Evolutionary conservation across 1,284 basidiomycete species (phyloP), one percentile per base, ranked within the genome.

Genomic region (Moniliophthora roreri): DNA sequence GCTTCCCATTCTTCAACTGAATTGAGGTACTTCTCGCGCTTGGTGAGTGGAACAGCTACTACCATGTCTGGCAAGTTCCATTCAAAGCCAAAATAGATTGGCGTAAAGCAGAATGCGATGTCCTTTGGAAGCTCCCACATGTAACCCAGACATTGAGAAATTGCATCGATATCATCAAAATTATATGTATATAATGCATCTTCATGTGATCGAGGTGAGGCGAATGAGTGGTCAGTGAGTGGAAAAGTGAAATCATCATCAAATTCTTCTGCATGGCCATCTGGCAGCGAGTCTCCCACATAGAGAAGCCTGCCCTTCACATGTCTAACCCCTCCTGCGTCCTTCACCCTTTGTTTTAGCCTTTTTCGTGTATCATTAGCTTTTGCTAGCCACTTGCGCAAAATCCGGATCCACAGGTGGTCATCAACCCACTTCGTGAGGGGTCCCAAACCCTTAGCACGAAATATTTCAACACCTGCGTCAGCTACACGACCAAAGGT

Each of bases 371-470:
- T 2, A 0, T n/a, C 1, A 40, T 73, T 74, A 55, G 66, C 71
- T 1, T 58, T 35, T 0, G 40, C 4, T 0, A 69, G 48, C 40
- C 57, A 38, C 1, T 53, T 15, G 0, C 39, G 18, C 1, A 20
- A 56, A 2, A 76, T 62, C 0, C 66, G 54, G 1, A 75, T 35
- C 56, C 76, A 76, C 0, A 73, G 4, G 20, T 73, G 69, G 48
- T 77, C 67, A 50, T 78, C 74, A 0, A 77, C 70, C 74, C 75
- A 77, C 44, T 71, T 65, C 0, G 61, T 48, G 0, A 76, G 38
- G 0, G 72, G 74, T 0, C 69, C 66, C 0, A 77, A 62, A 0
- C 73, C 71, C 0, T 28, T 1, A 0, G 20, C 11, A 0, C 61
- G 41, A 20, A 73, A 53, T 1, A 78, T 63, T 26, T 74, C 68